phyloP scores from a whole-genome alignment of 2,329 filamentous ascomycete genomes.

The Penicillium thymicola region DNA sequence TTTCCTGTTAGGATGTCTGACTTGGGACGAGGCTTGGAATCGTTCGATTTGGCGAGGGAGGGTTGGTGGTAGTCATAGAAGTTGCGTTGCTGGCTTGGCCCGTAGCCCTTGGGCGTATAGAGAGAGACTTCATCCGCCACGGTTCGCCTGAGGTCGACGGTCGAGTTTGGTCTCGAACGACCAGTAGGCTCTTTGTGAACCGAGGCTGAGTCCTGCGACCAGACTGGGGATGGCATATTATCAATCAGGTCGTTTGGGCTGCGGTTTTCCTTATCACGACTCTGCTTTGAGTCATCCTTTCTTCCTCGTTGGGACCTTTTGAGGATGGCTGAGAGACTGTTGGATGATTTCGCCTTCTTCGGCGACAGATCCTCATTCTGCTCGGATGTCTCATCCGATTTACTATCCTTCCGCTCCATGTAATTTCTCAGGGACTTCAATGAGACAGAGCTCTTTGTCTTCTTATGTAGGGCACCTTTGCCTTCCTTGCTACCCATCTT shows the following conservation, averaged over 20 bases:
- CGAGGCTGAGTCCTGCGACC: constrained; percentile 65
- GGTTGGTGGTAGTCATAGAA: constrained; percentile 54
- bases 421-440: constrained; percentile 48
- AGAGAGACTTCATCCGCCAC: constrained; percentile 55
- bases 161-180: constrained; percentile 37
- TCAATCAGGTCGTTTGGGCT: constrained; percentile 54
- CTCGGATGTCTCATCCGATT: constrained; percentile 32
- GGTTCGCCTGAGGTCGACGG: constrained; percentile 45
- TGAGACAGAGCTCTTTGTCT: constrained; percentile 54
- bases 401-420: constrained; percentile 46
- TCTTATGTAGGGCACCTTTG: constrained; percentile 48
- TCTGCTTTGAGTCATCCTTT: constrained; percentile 52
- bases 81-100: constrained; percentile 60
- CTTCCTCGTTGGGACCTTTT: constrained; percentile 69
- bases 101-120: constrained; percentile 60
- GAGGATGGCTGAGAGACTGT: constrained; percentile 75
- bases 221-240: constrained; percentile 66
- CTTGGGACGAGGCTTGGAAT: constrained; percentile 50
- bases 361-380: constrained; percentile 44
- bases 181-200: constrained; percentile 30
- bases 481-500: constrained; percentile 40
- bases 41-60: constrained; percentile 38
- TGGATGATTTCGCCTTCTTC: constrained; percentile 77
- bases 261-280: constrained; percentile 78
- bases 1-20: constrained; percentile 47